Evolutionary conservation across 371 early-diverging fungal genomes (phyloP).

Genomic region (Rhizopus sp.): DNA sequence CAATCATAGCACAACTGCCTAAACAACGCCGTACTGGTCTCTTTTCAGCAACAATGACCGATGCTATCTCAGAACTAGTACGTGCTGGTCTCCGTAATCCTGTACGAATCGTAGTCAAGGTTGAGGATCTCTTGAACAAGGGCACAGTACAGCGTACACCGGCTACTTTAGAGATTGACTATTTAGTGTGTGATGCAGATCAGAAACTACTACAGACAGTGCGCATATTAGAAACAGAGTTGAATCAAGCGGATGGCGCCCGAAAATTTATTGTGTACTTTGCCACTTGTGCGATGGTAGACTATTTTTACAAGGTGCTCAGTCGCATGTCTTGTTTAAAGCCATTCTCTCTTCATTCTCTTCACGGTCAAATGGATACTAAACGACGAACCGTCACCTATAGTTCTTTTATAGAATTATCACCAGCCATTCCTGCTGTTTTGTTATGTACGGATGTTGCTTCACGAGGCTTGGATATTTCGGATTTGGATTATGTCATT

Average conservation of each 20-base stretch:
- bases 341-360: slow-evolving; percentile 67
- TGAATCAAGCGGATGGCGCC: slow-evolving; percentile 35
- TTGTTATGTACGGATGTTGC: slow-evolving; percentile 98
- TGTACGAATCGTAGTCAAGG: slow-evolving; percentile 83
- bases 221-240: slow-evolving; percentile 47
- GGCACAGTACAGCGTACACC: slow-evolving; percentile 69
- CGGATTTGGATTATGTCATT: slow-evolving; percentile 94
- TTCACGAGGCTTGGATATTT: slow-evolving; percentile 97
- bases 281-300: slow-evolving; percentile 92
- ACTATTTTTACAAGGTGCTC: slow-evolving; percentile 83
- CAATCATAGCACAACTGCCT: slow-evolving; percentile 82
- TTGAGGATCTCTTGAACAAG: slow-evolving; percentile 61
- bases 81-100: slow-evolving; percentile 93
- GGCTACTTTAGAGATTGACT: slow-evolving; percentile 71
- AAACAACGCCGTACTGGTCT: slow-evolving; percentile 96
- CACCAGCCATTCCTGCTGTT: slow-evolving; percentile 67
- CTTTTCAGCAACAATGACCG: slow-evolving; percentile 98
- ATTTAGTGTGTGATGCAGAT: slow-evolving; percentile 73
- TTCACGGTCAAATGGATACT: slow-evolving; percentile 94
- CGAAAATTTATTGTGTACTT: slow-evolving; percentile 94
- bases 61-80: slow-evolving; percentile 83
- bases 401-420: slow-evolving; percentile 59
- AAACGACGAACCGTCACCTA: slow-evolving; percentile 77
- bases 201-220: slow-evolving; percentile 82
- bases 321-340: slow-evolving; percentile 43